Percentiles rank a stretch among this genome's conserved stretches.
Evolutionary conservation across 1,284 basidiomycete genomes (phyloP).

Genomic region (Malassezia vespertilionis): DNA sequence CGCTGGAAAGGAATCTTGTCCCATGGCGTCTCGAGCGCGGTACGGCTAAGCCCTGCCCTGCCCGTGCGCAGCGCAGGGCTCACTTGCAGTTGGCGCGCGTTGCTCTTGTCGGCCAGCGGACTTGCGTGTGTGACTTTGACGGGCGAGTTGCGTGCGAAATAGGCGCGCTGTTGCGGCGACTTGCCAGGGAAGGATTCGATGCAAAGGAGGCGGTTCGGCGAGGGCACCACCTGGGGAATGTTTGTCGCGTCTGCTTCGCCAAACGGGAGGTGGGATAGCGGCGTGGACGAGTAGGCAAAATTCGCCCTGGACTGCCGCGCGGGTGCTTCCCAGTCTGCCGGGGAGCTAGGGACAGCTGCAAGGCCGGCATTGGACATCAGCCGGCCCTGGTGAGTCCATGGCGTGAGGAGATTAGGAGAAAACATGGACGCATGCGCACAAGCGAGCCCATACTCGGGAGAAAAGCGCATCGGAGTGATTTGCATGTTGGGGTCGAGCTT

Average conservation of each 20-base stretch:
- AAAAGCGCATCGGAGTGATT: slow-evolving; percentile 18
- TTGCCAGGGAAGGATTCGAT: slow-evolving; percentile 17
- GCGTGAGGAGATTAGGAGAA: slow-evolving; percentile 15
- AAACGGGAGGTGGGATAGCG: slow-evolving; percentile 7
- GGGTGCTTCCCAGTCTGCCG: slow-evolving; percentile 4
- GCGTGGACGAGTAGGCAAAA: slow-evolving; percentile 8
- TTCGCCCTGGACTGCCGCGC: neutral
- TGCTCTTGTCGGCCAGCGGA: slow-evolving; percentile 3
- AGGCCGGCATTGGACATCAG: slow-evolving; percentile 12
- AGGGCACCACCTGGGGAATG: neutral
- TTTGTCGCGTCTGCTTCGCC: neutral
- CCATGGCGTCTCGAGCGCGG: neutral
- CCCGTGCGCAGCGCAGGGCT: neutral
- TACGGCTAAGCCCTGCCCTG: neutral
- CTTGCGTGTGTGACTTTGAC: neutral
- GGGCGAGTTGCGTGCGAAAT: slow-evolving; percentile 3
- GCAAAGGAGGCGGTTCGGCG: slow-evolving; percentile 13
- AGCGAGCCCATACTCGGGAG: slow-evolving; percentile 1
- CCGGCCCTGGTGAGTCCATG: slow-evolving; percentile 16
- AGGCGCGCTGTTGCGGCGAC: slow-evolving; percentile 8
- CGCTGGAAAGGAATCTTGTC: slow-evolving; percentile 5
- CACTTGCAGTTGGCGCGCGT: neutral
- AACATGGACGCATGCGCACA: slow-evolving; percentile 7
- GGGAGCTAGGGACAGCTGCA: slow-evolving; percentile 12
- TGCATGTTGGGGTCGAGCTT: slow-evolving; percentile 10